These are phyloP conservation scores for Cyberlindnera nakhonratchasimensis DNA, from an alignment of 805 yeast genomes.

Conservation along the genomic window DNA sequence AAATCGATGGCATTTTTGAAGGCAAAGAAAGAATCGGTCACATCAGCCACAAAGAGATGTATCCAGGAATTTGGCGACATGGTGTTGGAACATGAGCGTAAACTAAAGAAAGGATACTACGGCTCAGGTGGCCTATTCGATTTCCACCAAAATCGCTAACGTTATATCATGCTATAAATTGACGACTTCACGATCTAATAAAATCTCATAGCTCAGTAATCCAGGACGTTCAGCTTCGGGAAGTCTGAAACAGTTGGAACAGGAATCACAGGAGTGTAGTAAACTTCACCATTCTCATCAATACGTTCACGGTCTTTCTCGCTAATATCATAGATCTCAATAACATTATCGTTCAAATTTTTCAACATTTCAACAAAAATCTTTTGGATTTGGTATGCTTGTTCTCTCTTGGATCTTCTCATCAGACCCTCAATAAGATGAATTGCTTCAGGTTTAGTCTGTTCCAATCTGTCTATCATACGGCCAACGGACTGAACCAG, in stretches of 20 bases:
- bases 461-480: slow-evolving; percentile 73
- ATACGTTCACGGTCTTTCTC: slow-evolving; percentile 86
- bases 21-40: slow-evolving; percentile 81
- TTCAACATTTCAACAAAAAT: slow-evolving; percentile 55
- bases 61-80: slow-evolving; percentile 71
- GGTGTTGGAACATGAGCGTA: slow-evolving; percentile 40
- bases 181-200: not conserved
- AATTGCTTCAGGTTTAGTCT: slow-evolving; percentile 70
- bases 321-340: slow-evolving; percentile 75
- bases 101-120: slow-evolving; percentile 33
- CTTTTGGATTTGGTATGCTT: slow-evolving; percentile 78
- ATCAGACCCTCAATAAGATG: slow-evolving; percentile 71
- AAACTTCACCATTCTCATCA: slow-evolving; percentile 84
- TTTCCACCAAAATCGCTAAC: slow-evolving; percentile 1
- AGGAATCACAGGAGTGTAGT: slow-evolving; percentile 72
- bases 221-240: slow-evolving; percentile 54
- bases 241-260: slow-evolving; percentile 63
- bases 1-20: slow-evolving; percentile 75
- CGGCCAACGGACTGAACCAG: slow-evolving; percentile 85
- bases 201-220: slow-evolving; percentile 38
- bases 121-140: slow-evolving; percentile 30
- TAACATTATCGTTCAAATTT: slow-evolving; percentile 55
- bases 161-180: not conserved
- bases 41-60: slow-evolving; percentile 78
- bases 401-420: slow-evolving; percentile 68